These are phyloP conservation scores for Alternaria arbusti DNA, from an alignment of 2,329 filamentous ascomycete genomes.

Conservation along the genomic window DNA sequence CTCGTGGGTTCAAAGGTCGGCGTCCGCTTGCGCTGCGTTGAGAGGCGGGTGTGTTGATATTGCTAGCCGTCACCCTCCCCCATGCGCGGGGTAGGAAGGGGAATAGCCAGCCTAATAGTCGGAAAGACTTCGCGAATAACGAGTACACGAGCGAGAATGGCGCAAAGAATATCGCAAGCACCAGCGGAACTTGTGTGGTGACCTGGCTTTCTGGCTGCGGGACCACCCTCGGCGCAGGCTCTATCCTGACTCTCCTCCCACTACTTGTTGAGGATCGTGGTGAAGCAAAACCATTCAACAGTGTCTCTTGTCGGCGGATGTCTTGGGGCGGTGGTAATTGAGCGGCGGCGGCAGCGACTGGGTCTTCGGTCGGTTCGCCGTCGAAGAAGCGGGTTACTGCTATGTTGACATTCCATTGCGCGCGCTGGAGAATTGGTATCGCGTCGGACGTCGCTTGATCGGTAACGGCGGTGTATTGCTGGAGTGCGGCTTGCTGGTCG, in stretches of 20 bases:
- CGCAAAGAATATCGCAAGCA: conserved; percentile 78
- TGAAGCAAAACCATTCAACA: conserved; percentile 60
- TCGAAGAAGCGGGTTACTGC: conserved; percentile 98
- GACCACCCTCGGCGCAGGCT: conserved; percentile 82
- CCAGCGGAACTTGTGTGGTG: conserved; percentile 72
- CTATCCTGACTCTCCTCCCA: conserved; percentile 53
- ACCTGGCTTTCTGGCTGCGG: conserved; percentile 72
- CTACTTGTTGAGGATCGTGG: conserved; percentile 43
- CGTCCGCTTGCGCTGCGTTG: conserved; percentile 70
- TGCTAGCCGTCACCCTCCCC: conserved; percentile 58
- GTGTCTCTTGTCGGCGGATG: conserved; percentile 72
- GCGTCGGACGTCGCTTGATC: conserved; percentile 80
- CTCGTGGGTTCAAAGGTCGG: conserved; percentile 79
- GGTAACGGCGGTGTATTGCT: conserved; percentile 88
- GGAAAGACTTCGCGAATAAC: conserved; percentile 71
- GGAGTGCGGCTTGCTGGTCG: conserved; percentile 80
- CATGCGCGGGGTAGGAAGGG: conserved; percentile 76
- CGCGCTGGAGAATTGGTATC: conserved; percentile 78
- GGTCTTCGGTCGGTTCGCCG: conserved; percentile 81
- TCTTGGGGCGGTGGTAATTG: conserved; percentile 67
- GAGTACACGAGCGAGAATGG: conserved; percentile 82
- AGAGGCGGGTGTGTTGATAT: conserved; percentile 49
- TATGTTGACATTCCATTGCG: conserved; percentile 97
- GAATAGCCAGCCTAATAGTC: conserved; percentile 77
- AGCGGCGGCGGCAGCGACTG: conserved; percentile 73